phyloP scores from a whole-genome alignment of 2,329 filamentous ascomycete species.

The Neonectria punicea region DNA sequence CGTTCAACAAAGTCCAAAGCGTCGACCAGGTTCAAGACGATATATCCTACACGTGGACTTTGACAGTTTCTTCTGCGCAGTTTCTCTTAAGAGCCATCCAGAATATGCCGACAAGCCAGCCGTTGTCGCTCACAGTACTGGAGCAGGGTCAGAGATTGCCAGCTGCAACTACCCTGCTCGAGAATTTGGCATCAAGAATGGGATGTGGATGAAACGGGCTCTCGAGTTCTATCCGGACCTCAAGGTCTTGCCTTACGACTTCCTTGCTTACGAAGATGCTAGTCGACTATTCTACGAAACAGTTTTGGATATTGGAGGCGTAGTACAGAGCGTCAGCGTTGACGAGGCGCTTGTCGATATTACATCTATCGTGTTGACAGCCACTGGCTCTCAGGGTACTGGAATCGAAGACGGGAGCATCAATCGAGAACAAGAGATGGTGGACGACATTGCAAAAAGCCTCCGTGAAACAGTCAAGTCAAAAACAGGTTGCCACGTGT shows the following conservation, averaged over 20 bases:
- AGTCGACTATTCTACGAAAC: constrained; percentile 89
- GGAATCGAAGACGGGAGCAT: constrained; percentile 74
- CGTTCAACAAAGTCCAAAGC: constrained; percentile 57
- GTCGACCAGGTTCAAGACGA: constrained; percentile 71
- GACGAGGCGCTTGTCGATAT: constrained; percentile 94
- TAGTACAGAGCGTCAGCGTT: constrained; percentile 96
- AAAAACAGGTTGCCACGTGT: constrained; percentile 86
- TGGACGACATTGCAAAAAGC: constrained; percentile 71
- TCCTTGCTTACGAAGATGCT: constrained; percentile 91
- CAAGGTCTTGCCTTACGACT: constrained; percentile 94
- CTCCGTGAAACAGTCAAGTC: constrained; percentile 77
- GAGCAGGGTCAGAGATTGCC: constrained; percentile 91
- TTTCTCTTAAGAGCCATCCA: constrained; percentile 82
- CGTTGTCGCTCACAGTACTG: constrained; percentile 88
- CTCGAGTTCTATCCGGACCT: constrained; percentile 84
- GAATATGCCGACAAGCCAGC: constrained; percentile 82
- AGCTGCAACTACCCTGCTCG: constrained; percentile 97
- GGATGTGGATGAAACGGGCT: constrained; percentile 99
- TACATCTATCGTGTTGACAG: constrained; percentile 74
- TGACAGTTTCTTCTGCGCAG: constrained; percentile 97
- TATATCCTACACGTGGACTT: constrained; percentile 98
- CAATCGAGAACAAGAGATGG: constrained; percentile 81
- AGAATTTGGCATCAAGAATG: constrained; percentile 89
- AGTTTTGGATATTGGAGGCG: constrained; percentile 80
- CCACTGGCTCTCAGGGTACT: constrained; percentile 72